phyloP scores from a whole-genome alignment of 164 flowering plant genomes.

The Chimonanthus salicifolius region DNA sequence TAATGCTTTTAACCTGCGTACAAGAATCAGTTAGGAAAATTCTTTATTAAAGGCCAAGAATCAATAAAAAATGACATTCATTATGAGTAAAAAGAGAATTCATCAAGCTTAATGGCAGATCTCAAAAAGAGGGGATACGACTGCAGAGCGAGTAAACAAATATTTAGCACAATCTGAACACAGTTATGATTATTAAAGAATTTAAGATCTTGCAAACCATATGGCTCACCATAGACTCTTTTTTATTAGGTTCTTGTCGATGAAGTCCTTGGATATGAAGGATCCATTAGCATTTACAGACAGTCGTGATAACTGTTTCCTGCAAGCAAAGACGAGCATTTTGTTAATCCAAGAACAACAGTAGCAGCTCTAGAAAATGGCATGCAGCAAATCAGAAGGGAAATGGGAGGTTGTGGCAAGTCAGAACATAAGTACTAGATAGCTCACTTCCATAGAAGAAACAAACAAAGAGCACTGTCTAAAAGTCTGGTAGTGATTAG shows the following conservation, averaged over 20 bases:
- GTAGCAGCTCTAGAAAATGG: no score
- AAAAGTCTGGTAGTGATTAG: background rate
- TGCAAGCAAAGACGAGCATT: constrained; percentile 23
- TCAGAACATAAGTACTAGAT: no score
- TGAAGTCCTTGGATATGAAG: constrained; percentile 54
- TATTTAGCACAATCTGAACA: background rate
- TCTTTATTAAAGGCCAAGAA: background rate
- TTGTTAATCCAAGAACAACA: background rate
- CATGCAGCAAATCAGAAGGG: no score
- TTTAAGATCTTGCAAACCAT: background rate
- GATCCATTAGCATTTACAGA: constrained; percentile 90
- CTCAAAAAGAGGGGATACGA: background rate
- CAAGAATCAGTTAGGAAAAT: background rate
- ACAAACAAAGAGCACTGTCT: background rate
- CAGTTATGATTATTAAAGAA: background rate
- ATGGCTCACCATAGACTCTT: constrained; percentile 61
- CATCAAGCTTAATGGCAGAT: background rate
- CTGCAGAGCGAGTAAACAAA: background rate
- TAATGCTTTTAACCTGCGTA: constrained; percentile 78
- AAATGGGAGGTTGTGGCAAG: no score
- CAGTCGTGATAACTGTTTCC: constrained; percentile 77
- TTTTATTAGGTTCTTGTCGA: constrained; percentile 58
- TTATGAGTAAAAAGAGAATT: background rate
- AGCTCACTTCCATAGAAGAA: background rate
- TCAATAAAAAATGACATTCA: background rate